Percentiles rank a stretch among this genome's conserved stretches.
Conservation (phyloP, 257 asterid species). For the Solanum pimpinellifolium region DNA sequence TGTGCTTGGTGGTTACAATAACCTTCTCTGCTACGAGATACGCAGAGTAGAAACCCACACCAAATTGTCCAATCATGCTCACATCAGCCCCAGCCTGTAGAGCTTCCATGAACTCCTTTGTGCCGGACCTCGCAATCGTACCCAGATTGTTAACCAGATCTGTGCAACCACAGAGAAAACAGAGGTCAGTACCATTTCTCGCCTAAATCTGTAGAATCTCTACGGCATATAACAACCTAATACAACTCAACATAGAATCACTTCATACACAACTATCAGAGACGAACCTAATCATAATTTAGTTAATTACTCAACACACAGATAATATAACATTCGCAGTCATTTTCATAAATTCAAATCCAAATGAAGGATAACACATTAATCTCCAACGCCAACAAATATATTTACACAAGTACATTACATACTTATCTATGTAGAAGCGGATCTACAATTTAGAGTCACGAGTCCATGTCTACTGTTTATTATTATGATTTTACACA, state of each 20-base stretch:
- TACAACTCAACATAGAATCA: background rate
- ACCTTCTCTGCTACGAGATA: constrained; percentile 3
- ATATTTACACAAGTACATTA: background rate
- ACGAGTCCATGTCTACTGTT: background rate
- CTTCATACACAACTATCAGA: background rate
- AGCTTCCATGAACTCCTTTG: constrained; percentile 9
- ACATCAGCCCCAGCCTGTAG: constrained; percentile 7
- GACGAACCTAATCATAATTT: background rate
- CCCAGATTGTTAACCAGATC: constrained; percentile 8
- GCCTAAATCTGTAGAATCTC: background rate
- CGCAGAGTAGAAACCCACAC: background rate
- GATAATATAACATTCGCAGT: background rate
- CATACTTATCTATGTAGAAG: background rate
- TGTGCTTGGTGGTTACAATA: constrained; percentile 6
- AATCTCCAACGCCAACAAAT: background rate
- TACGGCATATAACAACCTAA: background rate
- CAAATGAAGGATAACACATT: background rate
- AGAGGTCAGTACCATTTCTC: background rate
- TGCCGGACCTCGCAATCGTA: constrained; percentile 3
- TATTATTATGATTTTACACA: background rate
- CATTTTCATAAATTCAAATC: background rate
- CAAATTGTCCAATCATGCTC: constrained; percentile 6
- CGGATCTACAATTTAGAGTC: background rate
- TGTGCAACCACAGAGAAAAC: background rate
- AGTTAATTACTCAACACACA: background rate